phyloP scores from a whole-genome alignment of 139 green algal species.

The Pseudopediastrum boryanum region DNA sequence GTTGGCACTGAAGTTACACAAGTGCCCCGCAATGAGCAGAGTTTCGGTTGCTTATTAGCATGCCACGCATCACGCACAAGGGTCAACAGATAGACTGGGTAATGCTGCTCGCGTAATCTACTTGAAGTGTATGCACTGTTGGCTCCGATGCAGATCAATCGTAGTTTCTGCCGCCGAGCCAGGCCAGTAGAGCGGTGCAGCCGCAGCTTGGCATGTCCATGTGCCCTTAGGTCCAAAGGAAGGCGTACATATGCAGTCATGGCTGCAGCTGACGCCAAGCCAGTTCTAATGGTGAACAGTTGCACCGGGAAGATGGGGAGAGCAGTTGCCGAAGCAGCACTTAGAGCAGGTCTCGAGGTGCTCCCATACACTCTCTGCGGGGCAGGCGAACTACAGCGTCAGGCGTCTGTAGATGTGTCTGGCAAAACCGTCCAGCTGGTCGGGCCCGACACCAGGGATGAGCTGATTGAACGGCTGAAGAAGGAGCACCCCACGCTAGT shows the following conservation, averaged over 20 bases:
- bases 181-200: neutral
- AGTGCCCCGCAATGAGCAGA: too few species aligned
- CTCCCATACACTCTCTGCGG: slow-evolving; percentile 86
- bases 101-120: neutral
- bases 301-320: slow-evolving; percentile 95
- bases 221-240: too few species aligned
- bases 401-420: slow-evolving; percentile 19
- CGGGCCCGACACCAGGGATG: slow-evolving; percentile 39
- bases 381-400: slow-evolving; percentile 5
- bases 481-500: slow-evolving; percentile 81
- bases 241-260: neutral
- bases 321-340: slow-evolving; percentile 80
- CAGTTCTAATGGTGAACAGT: slow-evolving; percentile 79
- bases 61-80: too few species aligned
- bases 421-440: slow-evolving; percentile 62
- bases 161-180: too few species aligned
- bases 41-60: too few species aligned
- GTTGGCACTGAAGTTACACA: too few species aligned
- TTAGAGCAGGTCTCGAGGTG: slow-evolving; percentile 77
- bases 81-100: neutral
- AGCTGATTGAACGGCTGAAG: slow-evolving; percentile 37
- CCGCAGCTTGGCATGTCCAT: neutral
- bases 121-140: neutral
- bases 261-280: slow-evolving; percentile 20
- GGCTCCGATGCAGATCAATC: neutral